phyloP scores from a whole-genome alignment of 2,329 filamentous ascomycete genomes.

The Colletotrichum liaoningense region DNA sequence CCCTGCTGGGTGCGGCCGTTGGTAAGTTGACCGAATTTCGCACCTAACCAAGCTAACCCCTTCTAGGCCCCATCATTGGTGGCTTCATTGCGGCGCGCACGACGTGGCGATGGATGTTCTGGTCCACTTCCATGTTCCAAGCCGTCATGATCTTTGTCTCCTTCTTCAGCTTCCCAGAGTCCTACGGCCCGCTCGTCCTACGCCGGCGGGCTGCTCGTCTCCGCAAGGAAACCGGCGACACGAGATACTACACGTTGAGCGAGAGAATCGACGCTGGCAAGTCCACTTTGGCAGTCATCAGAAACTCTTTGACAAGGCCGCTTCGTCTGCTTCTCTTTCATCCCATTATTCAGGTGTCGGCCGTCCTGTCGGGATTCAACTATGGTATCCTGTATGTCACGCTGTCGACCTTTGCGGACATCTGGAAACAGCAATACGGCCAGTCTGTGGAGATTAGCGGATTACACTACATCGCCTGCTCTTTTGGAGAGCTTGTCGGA shows the following conservation, averaged over 20 bases:
- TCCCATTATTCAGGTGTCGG: conserved; percentile 68
- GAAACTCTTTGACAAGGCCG: conserved; percentile 60
- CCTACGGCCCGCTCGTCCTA: conserved; percentile 50
- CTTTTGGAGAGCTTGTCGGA: conserved; percentile 70
- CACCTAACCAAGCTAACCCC: too few species aligned
- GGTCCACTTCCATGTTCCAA: conserved; percentile 55
- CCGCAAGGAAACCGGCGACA: conserved; percentile 46
- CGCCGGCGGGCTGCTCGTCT: conserved; percentile 44
- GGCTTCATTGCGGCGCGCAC: conserved; percentile 50
- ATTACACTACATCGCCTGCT: conserved; percentile 72
- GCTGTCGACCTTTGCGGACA: conserved; percentile 68
- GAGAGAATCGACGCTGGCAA: conserved; percentile 50
- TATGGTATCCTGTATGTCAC: conserved; percentile 74
- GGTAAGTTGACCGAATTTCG: conserved; percentile 39
- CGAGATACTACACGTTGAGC: conserved; percentile 47
- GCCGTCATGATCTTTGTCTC: conserved; percentile 48
- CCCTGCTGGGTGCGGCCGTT: conserved; percentile 51
- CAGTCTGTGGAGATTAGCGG: conserved; percentile 68
- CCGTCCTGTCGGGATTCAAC: conserved; percentile 67
- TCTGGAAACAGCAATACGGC: conserved; percentile 67
- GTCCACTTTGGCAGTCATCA: conserved; percentile 41
- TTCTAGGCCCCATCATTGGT: conserved; percentile 49
- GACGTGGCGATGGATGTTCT: conserved; percentile 59
- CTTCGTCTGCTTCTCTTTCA: conserved; percentile 67
- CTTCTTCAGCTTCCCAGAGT: conserved; percentile 50